Evolutionary conservation across 768 basidiomycete genomes (phyloP).

Genomic region (Auricularia auricula-judae): DNA sequence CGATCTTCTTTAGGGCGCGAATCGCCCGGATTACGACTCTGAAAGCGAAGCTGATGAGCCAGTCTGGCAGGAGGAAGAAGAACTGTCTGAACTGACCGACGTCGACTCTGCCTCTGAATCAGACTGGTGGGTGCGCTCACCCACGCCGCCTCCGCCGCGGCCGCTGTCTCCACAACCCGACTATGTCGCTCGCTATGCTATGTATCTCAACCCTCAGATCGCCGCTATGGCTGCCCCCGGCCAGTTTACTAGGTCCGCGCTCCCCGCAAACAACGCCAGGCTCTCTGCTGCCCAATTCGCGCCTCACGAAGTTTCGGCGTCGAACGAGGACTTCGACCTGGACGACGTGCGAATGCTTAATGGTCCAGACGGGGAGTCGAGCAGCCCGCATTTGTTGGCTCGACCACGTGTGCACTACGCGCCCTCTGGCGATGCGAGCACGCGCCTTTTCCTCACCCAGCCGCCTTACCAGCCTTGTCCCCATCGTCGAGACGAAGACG

Average conservation of each 20-base stretch:
- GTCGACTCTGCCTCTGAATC: neutral
- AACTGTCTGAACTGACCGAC: neutral
- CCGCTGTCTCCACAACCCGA: neutral
- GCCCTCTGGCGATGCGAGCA: neutral
- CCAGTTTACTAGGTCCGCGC: neutral
- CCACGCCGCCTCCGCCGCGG: neutral
- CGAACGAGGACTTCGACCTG: neutral
- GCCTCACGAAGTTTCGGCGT: neutral
- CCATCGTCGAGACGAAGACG: neutral
- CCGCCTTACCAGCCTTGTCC: neutral
- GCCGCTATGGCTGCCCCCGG: neutral
- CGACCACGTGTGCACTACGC: neutral
- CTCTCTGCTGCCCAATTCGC: neutral
- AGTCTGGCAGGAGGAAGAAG: neutral
- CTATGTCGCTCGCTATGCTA: neutral
- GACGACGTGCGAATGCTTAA: neutral
- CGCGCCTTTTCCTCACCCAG: neutral
- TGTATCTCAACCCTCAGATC: neutral
- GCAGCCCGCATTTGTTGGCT: neutral
- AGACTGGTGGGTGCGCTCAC: neutral
- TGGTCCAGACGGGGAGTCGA: neutral
- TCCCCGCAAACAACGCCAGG: neutral
- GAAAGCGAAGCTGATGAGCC: neutral
- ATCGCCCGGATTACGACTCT: neutral
- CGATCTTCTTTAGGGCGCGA: too few relatives aligned